A percentile compares a stretch with the other conserved stretches of the same genome.
These are phyloP conservation scores for Debaryomyces singareniensis DNA, from an alignment of 1,139 yeast species.

Conservation along the genomic window DNA sequence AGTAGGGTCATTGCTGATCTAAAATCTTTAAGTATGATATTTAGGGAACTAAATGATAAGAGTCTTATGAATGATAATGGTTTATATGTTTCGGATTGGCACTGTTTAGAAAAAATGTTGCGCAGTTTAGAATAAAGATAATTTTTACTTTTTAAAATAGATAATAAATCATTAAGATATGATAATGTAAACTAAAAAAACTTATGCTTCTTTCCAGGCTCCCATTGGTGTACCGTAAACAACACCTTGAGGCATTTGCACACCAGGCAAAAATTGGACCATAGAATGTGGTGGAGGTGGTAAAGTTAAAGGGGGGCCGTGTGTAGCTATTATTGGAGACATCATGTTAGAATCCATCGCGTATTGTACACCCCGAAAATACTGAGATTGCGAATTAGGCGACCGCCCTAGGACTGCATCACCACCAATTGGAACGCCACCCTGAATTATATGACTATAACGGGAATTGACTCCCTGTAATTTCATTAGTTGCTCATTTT, in stretches of 20 bases:
- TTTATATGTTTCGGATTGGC: constrained; percentile 11
- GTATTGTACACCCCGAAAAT: neutral
- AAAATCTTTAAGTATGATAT: constrained; percentile 2
- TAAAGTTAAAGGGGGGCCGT: neutral
- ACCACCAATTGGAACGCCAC: no score
- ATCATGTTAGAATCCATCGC: no score
- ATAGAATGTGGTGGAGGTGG: neutral
- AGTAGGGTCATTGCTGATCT: constrained; percentile 12
- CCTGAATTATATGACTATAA: no score
- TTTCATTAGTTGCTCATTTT: no score
- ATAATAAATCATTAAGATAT: neutral
- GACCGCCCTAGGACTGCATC: no score
- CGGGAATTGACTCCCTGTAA: no score
- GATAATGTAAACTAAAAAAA: no score
- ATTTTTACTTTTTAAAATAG: neutral
- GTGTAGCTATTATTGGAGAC: neutral
- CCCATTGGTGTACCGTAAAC: neutral
- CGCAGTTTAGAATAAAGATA: neutral
- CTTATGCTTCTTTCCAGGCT: neutral
- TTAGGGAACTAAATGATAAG: constrained; percentile 1
- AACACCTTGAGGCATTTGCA: neutral
- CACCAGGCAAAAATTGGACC: neutral
- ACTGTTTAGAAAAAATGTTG: constrained; percentile 2
- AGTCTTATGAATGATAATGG: constrained; percentile 1
- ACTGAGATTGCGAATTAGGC: neutral